Base-by-base conservation (phyloP, 2,329 filamentous ascomycete species). In the Sclerotinia nivalis region DNA sequence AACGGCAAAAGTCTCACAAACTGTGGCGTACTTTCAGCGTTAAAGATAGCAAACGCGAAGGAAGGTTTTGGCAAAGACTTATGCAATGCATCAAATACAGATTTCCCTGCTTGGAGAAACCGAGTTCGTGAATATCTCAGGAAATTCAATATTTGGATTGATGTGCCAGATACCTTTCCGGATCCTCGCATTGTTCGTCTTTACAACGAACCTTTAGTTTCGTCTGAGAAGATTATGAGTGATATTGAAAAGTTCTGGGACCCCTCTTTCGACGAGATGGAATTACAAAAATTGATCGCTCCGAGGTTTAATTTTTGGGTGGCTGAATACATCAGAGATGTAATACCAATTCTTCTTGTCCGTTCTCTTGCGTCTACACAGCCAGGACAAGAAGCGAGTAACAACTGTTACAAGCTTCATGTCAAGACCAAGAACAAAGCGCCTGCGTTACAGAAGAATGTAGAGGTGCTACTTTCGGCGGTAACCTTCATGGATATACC, bases 11-110 rank as follows among this genome's bases (percentile, higher is more conserved):
- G 95, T 0, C 89, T 98, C 7, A 88, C 91, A 0, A 91, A 92
- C 5, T 96, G 93, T 75, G 95, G 95, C 1, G 87, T 92, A 60
- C 95, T 93, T 76, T 83, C 93, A 9, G 93, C 94, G 0, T 93
- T 91, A 73, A 93, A 97, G 77, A 95, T 95, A 60, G 45, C 45
- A 18, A 62, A 28, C 25, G 93, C 93, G 47, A 88, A 87, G 74
- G 95, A 92, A 66, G 93, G 93, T 0, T 97, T 95, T 79, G 95
- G 93, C 1, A 86, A 83, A 68, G 47, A 58, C 9, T 56, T 70
- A 40, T 68, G 64, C 49, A 31, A 37, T 18, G 49, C 55, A 25
- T 37, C 45, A 37, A 13, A 49, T 13, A 12, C 65, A 22, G 28
- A 61, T 12, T 34, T 47, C 22, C 12, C 54, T 15, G 9, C 10